Evolutionary conservation across 2,329 filamentous ascomycete genomes (phyloP).

Genomic region (Plectosphaerella cucumerina): DNA sequence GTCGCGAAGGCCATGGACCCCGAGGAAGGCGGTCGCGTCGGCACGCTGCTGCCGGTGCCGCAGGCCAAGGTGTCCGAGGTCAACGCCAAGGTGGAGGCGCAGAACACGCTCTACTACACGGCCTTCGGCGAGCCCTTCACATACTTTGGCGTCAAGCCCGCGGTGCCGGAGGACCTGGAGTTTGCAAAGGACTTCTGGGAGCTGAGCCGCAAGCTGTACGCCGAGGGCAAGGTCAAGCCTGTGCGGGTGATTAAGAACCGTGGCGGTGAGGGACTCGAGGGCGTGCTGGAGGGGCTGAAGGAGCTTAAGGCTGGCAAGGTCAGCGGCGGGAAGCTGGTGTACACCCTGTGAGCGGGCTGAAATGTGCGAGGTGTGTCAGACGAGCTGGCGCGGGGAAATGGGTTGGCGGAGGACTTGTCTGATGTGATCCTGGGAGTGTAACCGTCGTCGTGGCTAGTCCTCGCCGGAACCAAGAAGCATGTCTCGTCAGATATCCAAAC

Average conservation of each 20-base stretch:
- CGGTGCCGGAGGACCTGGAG: constrained; percentile 22
- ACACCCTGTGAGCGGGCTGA: constrained; percentile 20
- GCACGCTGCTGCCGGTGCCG: constrained; percentile 31
- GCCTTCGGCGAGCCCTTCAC: constrained; percentile 30
- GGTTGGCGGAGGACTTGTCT: too few species aligned
- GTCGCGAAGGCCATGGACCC: constrained; percentile 24
- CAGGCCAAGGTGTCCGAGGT: constrained; percentile 35
- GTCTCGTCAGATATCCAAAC: too few species aligned
- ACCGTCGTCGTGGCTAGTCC: too few species aligned
- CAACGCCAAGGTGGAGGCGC: constrained; percentile 27
- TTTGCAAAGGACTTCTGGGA: constrained; percentile 33
- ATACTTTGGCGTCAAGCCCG: constrained; percentile 16
- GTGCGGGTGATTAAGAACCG: constrained; percentile 23
- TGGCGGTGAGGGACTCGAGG: constrained; percentile 24
- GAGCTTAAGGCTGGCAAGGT: constrained; percentile 26
- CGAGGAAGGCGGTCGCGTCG: constrained; percentile 29
- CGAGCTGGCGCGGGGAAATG: too few species aligned
- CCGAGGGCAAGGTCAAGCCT: constrained; percentile 29
- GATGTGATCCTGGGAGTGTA: too few species aligned
- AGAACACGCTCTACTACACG: constrained; percentile 33
- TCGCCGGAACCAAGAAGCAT: too few species aligned
- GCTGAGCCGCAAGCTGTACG: constrained; percentile 25
- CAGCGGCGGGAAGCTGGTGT: constrained; percentile 41
- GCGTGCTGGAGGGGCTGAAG: constrained; percentile 28
- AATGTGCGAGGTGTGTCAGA: too few species aligned